phyloP scores from a whole-genome alignment of 208 protist species.

The Entamoeba histolytica region DNA sequence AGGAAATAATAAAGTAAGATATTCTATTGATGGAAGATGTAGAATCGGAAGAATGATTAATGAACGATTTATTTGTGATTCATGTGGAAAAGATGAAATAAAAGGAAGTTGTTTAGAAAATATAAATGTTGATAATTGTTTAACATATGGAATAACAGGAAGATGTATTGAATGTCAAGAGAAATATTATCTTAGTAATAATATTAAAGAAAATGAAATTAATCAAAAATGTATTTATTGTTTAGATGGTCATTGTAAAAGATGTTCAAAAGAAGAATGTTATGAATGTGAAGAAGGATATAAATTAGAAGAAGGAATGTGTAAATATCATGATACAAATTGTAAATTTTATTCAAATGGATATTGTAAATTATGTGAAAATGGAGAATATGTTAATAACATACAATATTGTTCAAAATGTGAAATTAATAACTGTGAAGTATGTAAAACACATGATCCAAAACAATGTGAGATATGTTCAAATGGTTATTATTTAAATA shows the following conservation, averaged over 20 bases:
- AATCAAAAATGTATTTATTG: background rate
- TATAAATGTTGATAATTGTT: background rate
- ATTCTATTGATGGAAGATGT: background rate
- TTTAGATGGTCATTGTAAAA: background rate
- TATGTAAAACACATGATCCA: too few relatives aligned
- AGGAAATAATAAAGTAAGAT: background rate
- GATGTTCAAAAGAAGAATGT: background rate
- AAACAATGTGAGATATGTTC: background rate
- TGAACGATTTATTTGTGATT: background rate
- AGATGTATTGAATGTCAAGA: background rate
- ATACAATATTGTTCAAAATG: too few relatives aligned
- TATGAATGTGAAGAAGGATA: background rate
- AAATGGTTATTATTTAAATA: background rate
- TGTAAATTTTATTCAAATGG: background rate
- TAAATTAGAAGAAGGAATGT: background rate
- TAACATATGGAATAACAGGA: background rate
- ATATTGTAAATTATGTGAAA: background rate
- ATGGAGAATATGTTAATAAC: too few relatives aligned
- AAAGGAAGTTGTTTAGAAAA: background rate
- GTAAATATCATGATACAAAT: background rate
- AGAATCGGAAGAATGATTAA: background rate
- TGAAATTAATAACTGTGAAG: too few relatives aligned
- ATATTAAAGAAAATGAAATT: background rate
- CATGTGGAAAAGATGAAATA: background rate
- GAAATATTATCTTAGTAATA: background rate